Conservation (phyloP, 495 filamentous ascomycete genomes). For the Penicillium lagena region DNA sequence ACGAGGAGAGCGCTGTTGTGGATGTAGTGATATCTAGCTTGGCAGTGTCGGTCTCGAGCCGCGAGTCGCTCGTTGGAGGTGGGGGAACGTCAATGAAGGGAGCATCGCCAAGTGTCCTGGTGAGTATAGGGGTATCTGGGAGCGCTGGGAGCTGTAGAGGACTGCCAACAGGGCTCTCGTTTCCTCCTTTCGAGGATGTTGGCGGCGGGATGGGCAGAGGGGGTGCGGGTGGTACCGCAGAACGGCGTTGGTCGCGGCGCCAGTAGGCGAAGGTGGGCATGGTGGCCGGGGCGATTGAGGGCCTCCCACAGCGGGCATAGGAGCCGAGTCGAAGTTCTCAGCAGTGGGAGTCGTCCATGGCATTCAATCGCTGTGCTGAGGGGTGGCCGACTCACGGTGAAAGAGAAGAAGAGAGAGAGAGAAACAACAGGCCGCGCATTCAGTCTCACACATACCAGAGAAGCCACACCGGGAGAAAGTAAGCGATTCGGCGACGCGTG, state of each 20-base stretch:
- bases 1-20: conserved; percentile 26
- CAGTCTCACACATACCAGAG: conserved; percentile 20
- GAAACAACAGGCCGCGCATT: conserved; percentile 3
- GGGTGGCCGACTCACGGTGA: background rate
- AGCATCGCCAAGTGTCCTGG: conserved; percentile 14
- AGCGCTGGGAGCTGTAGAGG: conserved; percentile 32
- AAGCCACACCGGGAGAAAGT: conserved; percentile 8
- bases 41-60: conserved; percentile 16
- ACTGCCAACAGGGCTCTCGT: conserved; percentile 16
- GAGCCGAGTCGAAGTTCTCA: conserved; percentile 2
- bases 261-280: conserved; percentile 46
- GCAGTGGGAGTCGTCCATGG: conserved; percentile 12
- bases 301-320: conserved; percentile 4
- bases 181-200: conserved; percentile 12
- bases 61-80: conserved; percentile 13
- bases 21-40: conserved; percentile 18
- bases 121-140: conserved; percentile 20
- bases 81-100: conserved; percentile 9
- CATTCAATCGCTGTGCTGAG: conserved; percentile 8
- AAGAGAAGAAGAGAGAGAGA: conserved; percentile 5
- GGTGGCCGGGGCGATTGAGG: conserved; percentile 7
- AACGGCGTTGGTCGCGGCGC: conserved; percentile 41
- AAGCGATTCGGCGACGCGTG: too few species aligned
- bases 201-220: background rate
- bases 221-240: conserved; percentile 24